Percentiles rank a stretch among this genome's conserved stretches.
phyloP scores from a whole-genome alignment of 129 eudicot genomes.

The Tagetes erecta region DNA sequence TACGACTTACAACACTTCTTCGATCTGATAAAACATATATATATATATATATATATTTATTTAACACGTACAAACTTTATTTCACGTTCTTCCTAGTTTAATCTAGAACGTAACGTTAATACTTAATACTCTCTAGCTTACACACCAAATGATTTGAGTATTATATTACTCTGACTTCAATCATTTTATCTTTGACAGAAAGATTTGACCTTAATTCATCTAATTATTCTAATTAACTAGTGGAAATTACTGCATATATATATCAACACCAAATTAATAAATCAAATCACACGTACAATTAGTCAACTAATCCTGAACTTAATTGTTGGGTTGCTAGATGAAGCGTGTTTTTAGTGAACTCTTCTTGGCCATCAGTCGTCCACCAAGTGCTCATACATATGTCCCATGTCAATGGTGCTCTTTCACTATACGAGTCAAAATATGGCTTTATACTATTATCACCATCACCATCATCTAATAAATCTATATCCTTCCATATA shows the following conservation, averaged over 20 bases:
- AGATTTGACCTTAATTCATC: constrained; percentile 2
- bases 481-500: constrained; percentile 66
- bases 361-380: constrained; percentile 53
- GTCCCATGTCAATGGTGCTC: constrained; percentile 64
- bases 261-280: constrained; percentile 32
- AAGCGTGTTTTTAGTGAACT: constrained; percentile 28
- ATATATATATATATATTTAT: background rate
- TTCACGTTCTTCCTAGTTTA: background rate
- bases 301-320: constrained; percentile 31
- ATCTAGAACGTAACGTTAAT: background rate
- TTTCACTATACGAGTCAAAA: constrained; percentile 37
- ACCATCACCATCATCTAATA: constrained; percentile 38
- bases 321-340: constrained; percentile 22
- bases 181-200: constrained; percentile 9
- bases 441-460: constrained; percentile 41
- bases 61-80: constrained; percentile 8
- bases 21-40: background rate
- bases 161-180: background rate
- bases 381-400: constrained; percentile 45
- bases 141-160: constrained; percentile 5
- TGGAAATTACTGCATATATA: constrained; percentile 30
- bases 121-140: background rate
- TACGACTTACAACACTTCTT: background rate
- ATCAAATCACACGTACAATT: constrained; percentile 15
- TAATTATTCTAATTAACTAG: background rate